Evolutionary conservation across 805 yeast species (phyloP).

Genomic region (Debaryomyces castellii): DNA sequence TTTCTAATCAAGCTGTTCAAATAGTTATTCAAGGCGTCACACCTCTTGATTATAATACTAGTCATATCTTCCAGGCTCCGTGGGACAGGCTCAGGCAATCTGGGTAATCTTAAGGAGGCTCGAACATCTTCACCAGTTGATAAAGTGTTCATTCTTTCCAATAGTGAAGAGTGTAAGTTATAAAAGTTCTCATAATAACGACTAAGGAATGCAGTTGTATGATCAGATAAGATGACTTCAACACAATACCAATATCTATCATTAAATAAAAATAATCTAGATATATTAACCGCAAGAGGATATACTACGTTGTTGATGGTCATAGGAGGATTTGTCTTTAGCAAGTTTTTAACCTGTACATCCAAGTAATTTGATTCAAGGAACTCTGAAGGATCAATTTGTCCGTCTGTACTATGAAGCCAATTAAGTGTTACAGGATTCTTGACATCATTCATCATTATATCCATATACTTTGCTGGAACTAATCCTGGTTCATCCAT

Average conservation of each 20-base stretch:
- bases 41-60: constrained; percentile 17
- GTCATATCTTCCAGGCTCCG: constrained; percentile 9
- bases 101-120: constrained; percentile 18
- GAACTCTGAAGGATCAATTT: constrained; percentile 6
- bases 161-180: constrained; percentile 24
- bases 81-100: constrained; percentile 30
- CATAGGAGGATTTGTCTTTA: constrained; percentile 14
- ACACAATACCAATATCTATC: constrained; percentile 35
- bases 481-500: constrained; percentile 48
- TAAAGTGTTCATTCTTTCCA: constrained; percentile 8
- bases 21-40: constrained; percentile 26
- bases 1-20: constrained; percentile 16
- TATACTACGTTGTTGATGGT: constrained; percentile 30
- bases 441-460: constrained; percentile 40
- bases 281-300: constrained; percentile 31
- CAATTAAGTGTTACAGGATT: constrained; percentile 39
- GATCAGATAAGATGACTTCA: constrained; percentile 19
- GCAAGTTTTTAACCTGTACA: constrained; percentile 22
- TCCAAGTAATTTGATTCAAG: constrained; percentile 26
- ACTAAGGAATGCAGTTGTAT: constrained; percentile 20
- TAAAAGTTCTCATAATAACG: constrained; percentile 39
- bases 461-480: constrained; percentile 50
- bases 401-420: constrained; percentile 21
- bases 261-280: constrained; percentile 25
- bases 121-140: neutral